Evolutionary conservation across 148 eudicot genomes (phyloP), one percentile per base, ranked within the genome.

Genomic region (Vaccinium myrtillus): DNA sequence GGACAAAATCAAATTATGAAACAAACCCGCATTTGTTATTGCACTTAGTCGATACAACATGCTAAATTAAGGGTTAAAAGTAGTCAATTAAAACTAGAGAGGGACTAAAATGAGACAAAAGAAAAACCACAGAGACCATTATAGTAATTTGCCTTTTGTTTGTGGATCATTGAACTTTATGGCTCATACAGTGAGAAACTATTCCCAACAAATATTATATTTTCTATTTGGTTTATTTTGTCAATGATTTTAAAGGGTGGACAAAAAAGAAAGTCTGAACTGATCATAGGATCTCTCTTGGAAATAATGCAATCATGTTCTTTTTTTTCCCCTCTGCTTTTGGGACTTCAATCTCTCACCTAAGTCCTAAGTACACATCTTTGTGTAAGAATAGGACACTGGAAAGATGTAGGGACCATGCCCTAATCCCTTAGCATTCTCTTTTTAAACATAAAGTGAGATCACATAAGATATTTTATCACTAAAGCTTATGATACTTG

Each of bases 381-480:
- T 90, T 84, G 80, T 82, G 78, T 76, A 56, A 19, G 27, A 88
- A 74, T 82, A 80, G 77, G 78, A 87, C 83, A 49, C 54, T 70
- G 67, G 85, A 89, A 89, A 87, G 91, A 88, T 80, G 91, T 84
- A 79, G 86, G 91, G 87, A 81, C 89, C 82, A 83, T 50, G 75
- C 32, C 73, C 65, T 50, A 86, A 83, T 79, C 86, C 83, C 83
- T 81, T 53, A 75, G 32, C 46, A 82, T 49, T 50, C 39, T 78
- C 43, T 79, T 87, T 82, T 79, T 75, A 1, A 12, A 18, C 63
- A 43, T 30, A 69, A 77, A 67, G 54, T 27, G 51, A 86, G 84
- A 77, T 77, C 23, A 69, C 18, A 36, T 39, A 32, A 80, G 56
- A 61, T 81, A 30, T 77, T 81, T 82, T 53, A 36, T 46, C 46